Percentiles rank a stretch among this genome's conserved stretches.
phyloP scores from a whole-genome alignment of 2,329 filamentous ascomycete species.

The Aspergillus arachidicola region DNA sequence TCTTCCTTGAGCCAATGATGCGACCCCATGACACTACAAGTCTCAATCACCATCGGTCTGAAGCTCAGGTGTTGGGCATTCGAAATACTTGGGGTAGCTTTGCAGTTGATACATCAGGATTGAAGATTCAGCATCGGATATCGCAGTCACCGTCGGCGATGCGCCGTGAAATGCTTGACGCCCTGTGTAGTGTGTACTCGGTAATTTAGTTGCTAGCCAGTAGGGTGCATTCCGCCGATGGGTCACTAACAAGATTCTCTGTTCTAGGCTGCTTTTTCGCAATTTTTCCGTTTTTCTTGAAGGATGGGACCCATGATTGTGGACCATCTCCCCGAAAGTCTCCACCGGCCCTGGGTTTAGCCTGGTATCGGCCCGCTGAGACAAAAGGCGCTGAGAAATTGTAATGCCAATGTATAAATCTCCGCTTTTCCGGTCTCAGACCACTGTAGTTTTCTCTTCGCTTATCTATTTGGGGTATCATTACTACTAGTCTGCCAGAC shows the following conservation, averaged over 20 bases:
- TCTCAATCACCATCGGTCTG: background rate
- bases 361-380: constrained; percentile 10
- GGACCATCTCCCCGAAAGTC: constrained; percentile 3
- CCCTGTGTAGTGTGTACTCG: background rate
- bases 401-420: constrained; percentile 7
- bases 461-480: background rate
- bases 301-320: constrained; percentile 6
- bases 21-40: background rate
- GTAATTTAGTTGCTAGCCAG: constrained; percentile 12
- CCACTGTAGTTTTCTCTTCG: background rate
- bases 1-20: background rate
- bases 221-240: constrained; percentile 14
- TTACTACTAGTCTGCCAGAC: background rate
- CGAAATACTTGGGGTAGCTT: background rate
- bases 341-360: constrained; percentile 9
- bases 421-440: background rate
- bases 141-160: background rate
- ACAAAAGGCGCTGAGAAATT: constrained; percentile 4
- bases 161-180: background rate
- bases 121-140: background rate
- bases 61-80: background rate
- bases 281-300: background rate
- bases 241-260: constrained; percentile 13
- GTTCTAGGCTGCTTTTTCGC: background rate
- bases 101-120: background rate